These are phyloP conservation scores for Kodamaea lidongshanica DNA, from an alignment of 805 yeast genomes.

Conservation along the genomic window DNA sequence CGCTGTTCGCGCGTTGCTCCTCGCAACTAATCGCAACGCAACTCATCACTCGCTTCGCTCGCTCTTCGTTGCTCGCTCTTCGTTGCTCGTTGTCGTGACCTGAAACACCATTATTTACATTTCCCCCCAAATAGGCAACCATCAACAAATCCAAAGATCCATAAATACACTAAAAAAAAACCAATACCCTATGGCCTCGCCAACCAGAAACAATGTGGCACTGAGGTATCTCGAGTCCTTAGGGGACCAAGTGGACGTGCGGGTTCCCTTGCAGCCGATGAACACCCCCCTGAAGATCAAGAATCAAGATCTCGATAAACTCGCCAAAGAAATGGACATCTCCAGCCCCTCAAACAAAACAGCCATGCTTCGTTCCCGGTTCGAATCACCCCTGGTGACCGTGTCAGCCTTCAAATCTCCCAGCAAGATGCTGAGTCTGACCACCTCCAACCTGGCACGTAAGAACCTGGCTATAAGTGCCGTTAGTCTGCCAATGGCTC, in stretches of 20 bases:
- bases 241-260: slow-evolving; percentile 16
- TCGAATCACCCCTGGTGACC: slow-evolving; percentile 38
- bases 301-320: slow-evolving; percentile 31
- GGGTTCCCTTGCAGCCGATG: slow-evolving; percentile 28
- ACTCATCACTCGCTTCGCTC: too few species aligned
- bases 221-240: slow-evolving; percentile 31
- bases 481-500: slow-evolving; percentile 1
- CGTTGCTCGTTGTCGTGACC: not conserved
- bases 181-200: slow-evolving; percentile 7
- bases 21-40: too few species aligned
- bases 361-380: slow-evolving; percentile 25
- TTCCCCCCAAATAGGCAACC: slow-evolving; percentile 2
- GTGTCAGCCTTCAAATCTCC: slow-evolving; percentile 37
- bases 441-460: not conserved
- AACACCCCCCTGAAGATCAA: slow-evolving; percentile 24
- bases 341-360: slow-evolving; percentile 19
- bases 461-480: slow-evolving; percentile 3
- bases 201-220: slow-evolving; percentile 25
- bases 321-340: slow-evolving; percentile 30
- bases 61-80: not conserved
- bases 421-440: slow-evolving; percentile 11
- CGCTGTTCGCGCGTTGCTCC: too few species aligned
- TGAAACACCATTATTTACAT: slow-evolving; percentile 4
- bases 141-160: not conserved
- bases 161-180: slow-evolving; percentile 1